Conservation (phyloP, 78 protist genomes). For the Cavenderia fasciculata region DNA sequence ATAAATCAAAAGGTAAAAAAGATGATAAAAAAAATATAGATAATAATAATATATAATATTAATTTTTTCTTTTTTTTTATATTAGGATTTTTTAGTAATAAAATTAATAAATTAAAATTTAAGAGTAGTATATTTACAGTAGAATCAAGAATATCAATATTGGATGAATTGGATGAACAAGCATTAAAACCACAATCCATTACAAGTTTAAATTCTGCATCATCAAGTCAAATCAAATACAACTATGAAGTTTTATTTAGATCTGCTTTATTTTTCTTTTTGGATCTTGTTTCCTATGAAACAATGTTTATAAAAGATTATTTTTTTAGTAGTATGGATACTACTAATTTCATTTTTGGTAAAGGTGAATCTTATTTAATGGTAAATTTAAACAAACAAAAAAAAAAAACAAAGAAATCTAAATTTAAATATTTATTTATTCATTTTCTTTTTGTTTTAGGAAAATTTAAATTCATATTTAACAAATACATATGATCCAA, state of each 20-base stretch:
- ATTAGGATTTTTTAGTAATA: conserved; percentile 48
- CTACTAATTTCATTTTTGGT: background rate
- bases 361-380: conserved; percentile 32
- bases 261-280: conserved; percentile 37
- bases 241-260: conserved; percentile 42
- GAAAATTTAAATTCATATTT: conserved; percentile 39
- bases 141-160: conserved; percentile 19
- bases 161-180: conserved; percentile 12
- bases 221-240: conserved; percentile 25
- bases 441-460: background rate
- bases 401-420: background rate
- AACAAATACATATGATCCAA: conserved; percentile 37
- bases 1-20: conserved; percentile 33
- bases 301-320: conserved; percentile 44
- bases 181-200: conserved; percentile 35
- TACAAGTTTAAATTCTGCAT: background rate
- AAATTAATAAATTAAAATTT: conserved; percentile 28
- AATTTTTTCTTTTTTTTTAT: background rate
- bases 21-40: no score
- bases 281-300: conserved; percentile 41
- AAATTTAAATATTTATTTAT: background rate
- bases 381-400: background rate
- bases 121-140: conserved; percentile 33
- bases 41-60: background rate
- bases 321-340: conserved; percentile 15